phyloP scores from a whole-genome alignment of 1,284 basidiomycete genomes.

The Gomphus bonarii region DNA sequence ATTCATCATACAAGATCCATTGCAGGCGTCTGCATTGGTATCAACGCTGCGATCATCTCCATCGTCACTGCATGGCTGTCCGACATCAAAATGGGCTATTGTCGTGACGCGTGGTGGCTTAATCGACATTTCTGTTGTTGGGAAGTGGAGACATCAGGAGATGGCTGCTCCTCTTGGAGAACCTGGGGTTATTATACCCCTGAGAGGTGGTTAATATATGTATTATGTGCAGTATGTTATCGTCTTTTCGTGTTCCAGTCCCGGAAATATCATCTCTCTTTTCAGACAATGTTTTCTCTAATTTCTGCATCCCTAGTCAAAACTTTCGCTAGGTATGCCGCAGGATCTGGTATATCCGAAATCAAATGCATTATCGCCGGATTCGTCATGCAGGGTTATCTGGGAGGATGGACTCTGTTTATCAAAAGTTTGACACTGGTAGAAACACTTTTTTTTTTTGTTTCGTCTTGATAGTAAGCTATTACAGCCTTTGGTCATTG shows the following conservation, averaged over 20 bases:
- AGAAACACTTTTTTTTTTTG: constrained; percentile 20
- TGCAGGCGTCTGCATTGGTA: constrained; percentile 80
- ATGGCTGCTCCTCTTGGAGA: constrained; percentile 88
- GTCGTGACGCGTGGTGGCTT: constrained; percentile 96
- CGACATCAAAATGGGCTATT: constrained; percentile 96
- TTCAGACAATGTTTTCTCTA: constrained; percentile 69
- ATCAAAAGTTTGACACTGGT: constrained; percentile 91
- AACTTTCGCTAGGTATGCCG: constrained; percentile 87
- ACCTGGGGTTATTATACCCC: constrained; percentile 76
- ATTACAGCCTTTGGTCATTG: constrained; percentile 86
- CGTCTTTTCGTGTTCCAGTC: background rate
- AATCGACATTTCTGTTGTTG: constrained; percentile 98
- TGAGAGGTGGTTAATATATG: constrained; percentile 79
- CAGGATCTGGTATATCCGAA: constrained; percentile 97
- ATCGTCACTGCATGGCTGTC: constrained; percentile 98
- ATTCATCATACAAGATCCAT: background rate
- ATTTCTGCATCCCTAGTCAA: constrained; percentile 83
- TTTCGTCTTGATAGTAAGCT: constrained; percentile 11
- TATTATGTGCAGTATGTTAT: constrained; percentile 76
- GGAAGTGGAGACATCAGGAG: constrained; percentile 78
- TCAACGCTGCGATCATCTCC: constrained; percentile 91
- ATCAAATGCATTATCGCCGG: constrained; percentile 98
- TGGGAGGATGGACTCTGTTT: constrained; percentile 81
- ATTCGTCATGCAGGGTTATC: constrained; percentile 93
- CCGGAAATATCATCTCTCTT: background rate